Evolutionary conservation across 768 basidiomycete genomes (phyloP).

Genomic region (Agaricus subrufescens): DNA sequence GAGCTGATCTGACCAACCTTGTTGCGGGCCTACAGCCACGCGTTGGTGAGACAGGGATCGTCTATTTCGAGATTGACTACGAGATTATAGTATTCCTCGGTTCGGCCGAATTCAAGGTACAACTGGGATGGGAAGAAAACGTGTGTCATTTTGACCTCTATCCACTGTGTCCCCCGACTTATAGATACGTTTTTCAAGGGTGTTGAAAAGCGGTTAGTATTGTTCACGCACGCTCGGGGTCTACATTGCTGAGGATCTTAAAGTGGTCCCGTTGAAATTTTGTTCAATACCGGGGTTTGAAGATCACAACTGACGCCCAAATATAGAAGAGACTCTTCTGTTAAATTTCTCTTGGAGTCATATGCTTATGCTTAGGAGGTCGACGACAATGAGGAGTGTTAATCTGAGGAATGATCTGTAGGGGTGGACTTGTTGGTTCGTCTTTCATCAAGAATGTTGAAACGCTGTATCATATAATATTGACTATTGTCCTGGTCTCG

Average conservation of each 20-base stretch:
- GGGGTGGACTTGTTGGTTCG: too few relatives aligned
- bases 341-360: too few relatives aligned
- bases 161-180: too few relatives aligned
- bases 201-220: conserved; percentile 12
- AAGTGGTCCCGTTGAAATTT: neutral
- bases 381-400: too few relatives aligned
- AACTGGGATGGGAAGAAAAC: conserved; percentile 12
- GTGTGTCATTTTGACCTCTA: conserved; percentile 5
- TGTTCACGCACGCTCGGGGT: neutral
- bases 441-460: too few relatives aligned
- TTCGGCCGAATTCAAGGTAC: conserved; percentile 14
- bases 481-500: too few relatives aligned
- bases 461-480: too few relatives aligned
- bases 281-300: neutral
- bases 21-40: conserved; percentile 1
- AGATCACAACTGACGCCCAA: too few relatives aligned
- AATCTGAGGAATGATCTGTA: too few relatives aligned
- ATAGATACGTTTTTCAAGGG: neutral
- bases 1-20: conserved; percentile 8
- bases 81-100: conserved; percentile 15
- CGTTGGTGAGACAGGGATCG: neutral
- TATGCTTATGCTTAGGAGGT: too few relatives aligned
- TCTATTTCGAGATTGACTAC: conserved; percentile 15
- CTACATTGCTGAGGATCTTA: neutral
- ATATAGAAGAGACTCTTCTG: too few relatives aligned